Evolutionary conservation across 2,329 filamentous ascomycete species (phyloP), one percentile per base, ranked within the genome.

Genomic region (Aspergillus aculeatinus): DNA sequence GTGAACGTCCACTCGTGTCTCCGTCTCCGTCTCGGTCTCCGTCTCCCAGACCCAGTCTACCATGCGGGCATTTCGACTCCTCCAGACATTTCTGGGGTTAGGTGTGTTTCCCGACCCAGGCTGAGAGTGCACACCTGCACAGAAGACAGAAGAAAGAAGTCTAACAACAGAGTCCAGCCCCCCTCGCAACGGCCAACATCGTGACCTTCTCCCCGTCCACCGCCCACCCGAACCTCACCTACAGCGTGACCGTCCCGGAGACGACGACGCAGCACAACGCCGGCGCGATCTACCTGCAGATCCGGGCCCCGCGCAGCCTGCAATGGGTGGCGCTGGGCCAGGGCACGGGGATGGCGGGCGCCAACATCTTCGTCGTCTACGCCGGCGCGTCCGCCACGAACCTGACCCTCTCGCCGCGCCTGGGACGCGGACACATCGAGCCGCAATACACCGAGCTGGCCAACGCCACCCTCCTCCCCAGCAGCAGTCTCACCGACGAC

Each of bases 321-420:
- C 52, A 67, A 54, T 89, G 87, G 87, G 79, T 87, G 16, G 83
- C 79, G 9, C 76, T 88, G 19, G 87, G 84, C 31, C 84, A 83
- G 33, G 87, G 87, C 50, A 65, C 68, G 0, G 60, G 63, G 48
- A 89, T 89, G 87, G 47, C 70, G 14, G 82, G 80, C 33, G 72
- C 86, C 53, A 82, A 86, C 69, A 87, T 89, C 59, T 88, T 89
- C 68, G 64, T 89, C 67, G 78, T 88, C 65, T 89, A 89, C 71
- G 74, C 83, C 51, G 80, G 86, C 63, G 51, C 66, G 5, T 54
- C 57, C 9, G 11, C 9, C 10, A 82, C 82, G 62, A 88, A 88
- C 68, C 79, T 89, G 25, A 89, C 87, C 1, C 69, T 89, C 56
- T 88, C 85, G 62, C 80, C 85, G 1, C 82, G 87, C 23, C 66